Evolutionary conservation across 768 basidiomycete species (phyloP).

Genomic region (Leccinum rimulosum): DNA sequence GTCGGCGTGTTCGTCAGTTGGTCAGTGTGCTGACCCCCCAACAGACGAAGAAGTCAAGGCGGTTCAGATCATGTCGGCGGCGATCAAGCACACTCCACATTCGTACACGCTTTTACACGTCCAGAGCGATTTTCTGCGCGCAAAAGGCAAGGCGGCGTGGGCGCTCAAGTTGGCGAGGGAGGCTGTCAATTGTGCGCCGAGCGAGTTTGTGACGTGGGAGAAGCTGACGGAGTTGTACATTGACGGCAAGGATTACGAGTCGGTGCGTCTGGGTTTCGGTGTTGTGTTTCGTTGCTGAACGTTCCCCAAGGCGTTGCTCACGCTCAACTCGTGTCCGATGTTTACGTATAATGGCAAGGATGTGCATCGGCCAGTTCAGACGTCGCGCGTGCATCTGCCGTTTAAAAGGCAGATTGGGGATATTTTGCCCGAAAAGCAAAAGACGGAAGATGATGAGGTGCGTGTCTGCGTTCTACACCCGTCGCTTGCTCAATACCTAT

Average conservation of each 20-base stretch:
- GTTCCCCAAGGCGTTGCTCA: slow-evolving; percentile 65
- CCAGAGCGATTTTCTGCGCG: slow-evolving; percentile 90
- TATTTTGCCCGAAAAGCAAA: slow-evolving; percentile 81
- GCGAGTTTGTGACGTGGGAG: slow-evolving; percentile 99
- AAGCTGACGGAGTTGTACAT: slow-evolving; percentile 95
- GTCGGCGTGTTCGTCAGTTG: slow-evolving; percentile 26
- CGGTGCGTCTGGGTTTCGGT: slow-evolving; percentile 31
- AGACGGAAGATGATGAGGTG: slow-evolving; percentile 84
- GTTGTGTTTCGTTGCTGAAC: background rate
- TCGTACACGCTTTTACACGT: slow-evolving; percentile 93
- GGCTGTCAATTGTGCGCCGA: slow-evolving; percentile 97
- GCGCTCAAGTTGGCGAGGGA: slow-evolving; percentile 89
- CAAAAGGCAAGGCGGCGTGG: slow-evolving; percentile 84
- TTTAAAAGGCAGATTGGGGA: slow-evolving; percentile 83
- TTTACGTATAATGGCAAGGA: slow-evolving; percentile 99
- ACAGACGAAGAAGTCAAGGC: slow-evolving; percentile 98
- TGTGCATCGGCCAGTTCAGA: slow-evolving; percentile 78
- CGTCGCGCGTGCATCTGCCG: slow-evolving; percentile 81
- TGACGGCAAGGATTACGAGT: slow-evolving; percentile 83
- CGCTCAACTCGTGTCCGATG: slow-evolving; percentile 99
- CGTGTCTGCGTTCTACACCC: background rate
- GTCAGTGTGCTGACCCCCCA: background rate
- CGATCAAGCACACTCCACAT: slow-evolving; percentile 83
- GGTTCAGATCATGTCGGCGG: slow-evolving; percentile 85
- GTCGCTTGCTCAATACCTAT: background rate